These are phyloP conservation scores for Grosmannia penicillata DNA, from an alignment of 2,329 filamentous ascomycete genomes.

Conservation along the genomic window DNA sequence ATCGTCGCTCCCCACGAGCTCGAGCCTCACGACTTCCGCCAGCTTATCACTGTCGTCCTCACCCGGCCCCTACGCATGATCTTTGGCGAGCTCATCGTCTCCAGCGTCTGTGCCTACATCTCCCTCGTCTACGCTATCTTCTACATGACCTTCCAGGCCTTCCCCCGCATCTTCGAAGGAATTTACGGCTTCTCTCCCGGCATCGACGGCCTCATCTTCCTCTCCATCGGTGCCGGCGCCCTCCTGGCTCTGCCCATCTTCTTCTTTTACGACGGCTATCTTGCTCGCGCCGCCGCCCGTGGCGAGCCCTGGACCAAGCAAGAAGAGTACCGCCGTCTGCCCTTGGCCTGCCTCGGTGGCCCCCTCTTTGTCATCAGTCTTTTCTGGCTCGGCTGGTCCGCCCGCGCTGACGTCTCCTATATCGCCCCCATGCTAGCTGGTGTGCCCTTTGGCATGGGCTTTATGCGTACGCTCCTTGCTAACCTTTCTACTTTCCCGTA, in stretches of 20 bases:
- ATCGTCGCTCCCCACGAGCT: slow-evolving; percentile 49
- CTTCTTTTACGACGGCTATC: slow-evolving; percentile 47
- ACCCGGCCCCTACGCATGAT: slow-evolving; percentile 61
- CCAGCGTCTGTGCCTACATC: slow-evolving; percentile 54
- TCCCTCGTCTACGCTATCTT: slow-evolving; percentile 53
- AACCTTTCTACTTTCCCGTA: background rate
- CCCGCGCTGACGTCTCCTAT: slow-evolving; percentile 31
- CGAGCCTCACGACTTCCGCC: slow-evolving; percentile 38
- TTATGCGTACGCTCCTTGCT: slow-evolving; percentile 25
- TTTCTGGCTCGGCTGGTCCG: slow-evolving; percentile 49
- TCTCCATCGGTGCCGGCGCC: slow-evolving; percentile 53
- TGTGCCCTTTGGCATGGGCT: slow-evolving; percentile 45
- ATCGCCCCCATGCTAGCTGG: slow-evolving; percentile 44
- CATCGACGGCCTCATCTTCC: slow-evolving; percentile 50
- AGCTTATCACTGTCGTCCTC: slow-evolving; percentile 54
- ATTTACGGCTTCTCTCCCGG: slow-evolving; percentile 50
- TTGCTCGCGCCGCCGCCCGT: slow-evolving; percentile 33
- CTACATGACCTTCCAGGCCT: slow-evolving; percentile 65
- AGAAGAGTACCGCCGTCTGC: slow-evolving; percentile 55
- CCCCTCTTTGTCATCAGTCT: slow-evolving; percentile 43
- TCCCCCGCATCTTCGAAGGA: slow-evolving; percentile 51
- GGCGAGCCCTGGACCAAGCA: slow-evolving; percentile 41
- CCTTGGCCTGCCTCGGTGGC: slow-evolving; percentile 55
- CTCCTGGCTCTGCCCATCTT: slow-evolving; percentile 44
- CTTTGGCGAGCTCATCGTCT: slow-evolving; percentile 56